A percentile compares a stretch with the other conserved stretches of the same genome.
Conservation (phyloP, 1,284 basidiomycete genomes). For the Papiliotrema laurentii region DNA sequence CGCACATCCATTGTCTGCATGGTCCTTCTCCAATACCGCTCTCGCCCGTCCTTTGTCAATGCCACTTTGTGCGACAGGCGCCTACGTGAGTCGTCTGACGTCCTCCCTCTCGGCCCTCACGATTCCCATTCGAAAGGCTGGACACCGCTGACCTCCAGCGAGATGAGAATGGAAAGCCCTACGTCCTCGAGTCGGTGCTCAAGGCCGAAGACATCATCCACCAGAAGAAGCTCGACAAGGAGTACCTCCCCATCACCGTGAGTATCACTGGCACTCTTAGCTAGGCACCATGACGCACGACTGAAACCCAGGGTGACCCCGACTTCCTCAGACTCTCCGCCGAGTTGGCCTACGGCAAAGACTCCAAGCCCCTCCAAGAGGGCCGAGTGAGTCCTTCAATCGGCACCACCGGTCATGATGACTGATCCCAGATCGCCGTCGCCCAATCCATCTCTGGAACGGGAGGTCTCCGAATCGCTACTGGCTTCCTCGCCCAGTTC, state of each 20-base stretch:
- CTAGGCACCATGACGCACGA: background rate
- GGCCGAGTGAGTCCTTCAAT: conserved; percentile 60
- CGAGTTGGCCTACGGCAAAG: conserved; percentile 84
- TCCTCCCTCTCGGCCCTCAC: too few relatives aligned
- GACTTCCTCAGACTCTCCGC: conserved; percentile 40
- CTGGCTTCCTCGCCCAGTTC: conserved; percentile 78
- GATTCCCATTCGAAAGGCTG: background rate
- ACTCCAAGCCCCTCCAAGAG: conserved; percentile 69
- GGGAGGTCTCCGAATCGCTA: conserved; percentile 93
- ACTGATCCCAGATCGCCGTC: conserved; percentile 64
- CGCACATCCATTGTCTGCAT: background rate
- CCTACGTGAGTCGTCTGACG: conserved; percentile 26
- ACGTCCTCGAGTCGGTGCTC: conserved; percentile 83
- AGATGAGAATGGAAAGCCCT: conserved; percentile 92
- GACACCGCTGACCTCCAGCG: conserved; percentile 58
- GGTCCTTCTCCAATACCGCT: background rate
- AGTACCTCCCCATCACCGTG: conserved; percentile 90
- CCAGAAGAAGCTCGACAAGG: conserved; percentile 77
- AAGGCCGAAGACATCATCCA: conserved; percentile 63
- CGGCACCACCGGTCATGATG: background rate
- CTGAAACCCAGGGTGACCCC: background rate
- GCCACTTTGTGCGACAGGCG: conserved; percentile 16
- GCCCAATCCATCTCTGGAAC: conserved; percentile 98
- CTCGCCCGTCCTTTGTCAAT: background rate
- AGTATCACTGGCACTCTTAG: conserved; percentile 5